phyloP scores from a whole-genome alignment of 139 green algal genomes.

The Trebouxia sp. region DNA sequence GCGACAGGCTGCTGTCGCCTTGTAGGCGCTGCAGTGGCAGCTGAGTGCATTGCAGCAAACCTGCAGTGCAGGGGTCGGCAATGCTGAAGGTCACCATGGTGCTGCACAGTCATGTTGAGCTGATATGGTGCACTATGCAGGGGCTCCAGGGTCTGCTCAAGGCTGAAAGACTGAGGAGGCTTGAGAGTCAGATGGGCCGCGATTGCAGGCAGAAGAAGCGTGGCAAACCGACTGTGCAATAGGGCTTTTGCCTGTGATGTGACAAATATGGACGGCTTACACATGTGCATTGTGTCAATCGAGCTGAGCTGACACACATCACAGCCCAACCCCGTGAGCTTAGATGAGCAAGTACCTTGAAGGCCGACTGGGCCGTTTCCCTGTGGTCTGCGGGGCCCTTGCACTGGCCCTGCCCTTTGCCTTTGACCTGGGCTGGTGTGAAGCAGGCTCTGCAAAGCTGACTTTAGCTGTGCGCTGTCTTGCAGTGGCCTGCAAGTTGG shows the following conservation, averaged over 20 bases:
- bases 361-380: conserved; percentile 17
- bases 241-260: too few species aligned
- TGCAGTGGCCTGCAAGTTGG: not conserved
- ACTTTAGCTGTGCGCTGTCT: not conserved
- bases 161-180: not conserved
- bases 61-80: too few species aligned
- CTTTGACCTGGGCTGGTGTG: not conserved
- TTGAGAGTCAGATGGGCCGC: too few species aligned
- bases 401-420: not conserved
- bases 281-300: too few species aligned
- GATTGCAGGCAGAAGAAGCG: too few species aligned
- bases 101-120: too few species aligned
- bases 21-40: conserved; percentile 32
- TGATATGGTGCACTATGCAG: not conserved
- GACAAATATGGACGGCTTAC: too few species aligned
- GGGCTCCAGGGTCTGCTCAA: not conserved
- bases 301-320: too few species aligned
- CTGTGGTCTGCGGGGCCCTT: not conserved
- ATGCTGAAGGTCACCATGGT: too few species aligned
- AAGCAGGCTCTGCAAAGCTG: not conserved
- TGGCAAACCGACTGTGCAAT: too few species aligned
- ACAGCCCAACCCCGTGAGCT: too few species aligned
- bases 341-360: too few species aligned
- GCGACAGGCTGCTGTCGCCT: not conserved
- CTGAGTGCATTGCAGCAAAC: conserved; percentile 44